Percentiles rank a stretch among this genome's conserved stretches.
Conservation (phyloP, 2,329 filamentous ascomycete genomes). For the Ophiocordyceps camponoti-rufipedis region DNA sequence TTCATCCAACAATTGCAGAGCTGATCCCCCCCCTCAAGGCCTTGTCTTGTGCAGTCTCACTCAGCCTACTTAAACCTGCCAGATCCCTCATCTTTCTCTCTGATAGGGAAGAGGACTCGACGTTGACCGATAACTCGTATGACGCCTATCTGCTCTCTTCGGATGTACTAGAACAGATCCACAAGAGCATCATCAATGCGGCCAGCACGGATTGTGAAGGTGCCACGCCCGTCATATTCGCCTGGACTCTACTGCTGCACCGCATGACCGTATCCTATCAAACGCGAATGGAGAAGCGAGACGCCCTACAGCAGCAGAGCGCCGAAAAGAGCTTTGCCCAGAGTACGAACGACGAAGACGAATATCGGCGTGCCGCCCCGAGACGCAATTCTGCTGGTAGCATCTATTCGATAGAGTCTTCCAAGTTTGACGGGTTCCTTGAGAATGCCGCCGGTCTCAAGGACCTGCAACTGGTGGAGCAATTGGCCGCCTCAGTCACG, state of each 20-base stretch:
- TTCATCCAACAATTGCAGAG: slow-evolving; percentile 23
- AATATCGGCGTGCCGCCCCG: slow-evolving; percentile 18
- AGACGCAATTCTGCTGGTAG: slow-evolving; percentile 42
- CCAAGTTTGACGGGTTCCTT: slow-evolving; percentile 39
- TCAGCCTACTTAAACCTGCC: slow-evolving; percentile 51
- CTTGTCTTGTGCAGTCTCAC: slow-evolving; percentile 49
- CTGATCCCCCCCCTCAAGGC: slow-evolving; percentile 49
- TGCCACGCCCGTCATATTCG: slow-evolving; percentile 57
- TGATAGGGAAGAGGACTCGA: slow-evolving; percentile 18
- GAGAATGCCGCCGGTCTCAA: slow-evolving; percentile 29
- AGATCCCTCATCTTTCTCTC: slow-evolving; percentile 28
- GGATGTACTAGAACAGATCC: slow-evolving; percentile 52
- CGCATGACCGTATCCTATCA: slow-evolving; percentile 47
- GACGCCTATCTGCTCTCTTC: slow-evolving; percentile 50
- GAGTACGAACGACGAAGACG: slow-evolving; percentile 14
- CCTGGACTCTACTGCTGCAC: slow-evolving; percentile 64
- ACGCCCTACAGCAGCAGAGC: slow-evolving; percentile 38
- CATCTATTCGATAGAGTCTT: slow-evolving; percentile 42
- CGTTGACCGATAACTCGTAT: slow-evolving; percentile 17
- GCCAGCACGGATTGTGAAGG: slow-evolving; percentile 36
- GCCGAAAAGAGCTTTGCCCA: slow-evolving; percentile 32
- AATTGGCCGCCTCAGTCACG: slow-evolving; percentile 29
- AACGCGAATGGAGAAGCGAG: slow-evolving; percentile 40
- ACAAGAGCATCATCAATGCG: slow-evolving; percentile 47
- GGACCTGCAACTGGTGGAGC: slow-evolving; percentile 31